Evolutionary conservation across 2,329 filamentous ascomycete species (phyloP).

Genomic region (Colletotrichum siamense): DNA sequence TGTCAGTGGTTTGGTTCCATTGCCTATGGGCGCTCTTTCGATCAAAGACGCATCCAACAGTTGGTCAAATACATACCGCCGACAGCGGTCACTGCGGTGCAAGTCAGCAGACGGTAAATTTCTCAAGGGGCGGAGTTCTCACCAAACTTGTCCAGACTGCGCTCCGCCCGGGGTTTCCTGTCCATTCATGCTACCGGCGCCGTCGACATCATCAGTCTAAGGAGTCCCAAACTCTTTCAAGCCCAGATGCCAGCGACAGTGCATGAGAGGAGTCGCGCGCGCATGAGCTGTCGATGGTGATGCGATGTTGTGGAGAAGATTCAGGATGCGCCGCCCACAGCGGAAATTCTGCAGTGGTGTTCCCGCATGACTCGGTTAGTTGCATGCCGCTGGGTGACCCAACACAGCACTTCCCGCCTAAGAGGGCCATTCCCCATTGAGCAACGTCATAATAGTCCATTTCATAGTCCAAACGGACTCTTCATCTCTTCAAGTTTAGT

Average conservation of each 20-base stretch:
- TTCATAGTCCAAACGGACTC: neutral
- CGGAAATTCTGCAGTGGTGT: neutral
- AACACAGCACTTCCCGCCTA: neutral
- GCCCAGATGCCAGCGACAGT: too few species aligned
- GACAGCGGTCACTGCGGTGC: slow-evolving; percentile 1
- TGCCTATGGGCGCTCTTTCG: neutral
- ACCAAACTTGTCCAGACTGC: slow-evolving; percentile 15
- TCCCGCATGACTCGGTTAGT: neutral
- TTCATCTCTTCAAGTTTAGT: neutral
- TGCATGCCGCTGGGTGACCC: neutral
- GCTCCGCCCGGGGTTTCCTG: neutral
- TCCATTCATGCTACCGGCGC: neutral
- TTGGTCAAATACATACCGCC: neutral
- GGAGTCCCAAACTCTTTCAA: neutral
- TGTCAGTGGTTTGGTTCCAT: neutral
- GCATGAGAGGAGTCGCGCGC: neutral
- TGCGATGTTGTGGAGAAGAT: neutral
- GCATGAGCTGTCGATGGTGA: neutral
- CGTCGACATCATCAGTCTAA: neutral
- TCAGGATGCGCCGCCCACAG: neutral
- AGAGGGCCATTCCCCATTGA: neutral
- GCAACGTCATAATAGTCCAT: neutral
- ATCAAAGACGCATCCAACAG: neutral
- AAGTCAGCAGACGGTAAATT: neutral
- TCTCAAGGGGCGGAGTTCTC: neutral